Percentiles rank a stretch among this genome's conserved stretches.
These are phyloP conservation scores for Przewalskia tangutica DNA, from an alignment of 257 asterid genomes.

Conservation along the genomic window DNA sequence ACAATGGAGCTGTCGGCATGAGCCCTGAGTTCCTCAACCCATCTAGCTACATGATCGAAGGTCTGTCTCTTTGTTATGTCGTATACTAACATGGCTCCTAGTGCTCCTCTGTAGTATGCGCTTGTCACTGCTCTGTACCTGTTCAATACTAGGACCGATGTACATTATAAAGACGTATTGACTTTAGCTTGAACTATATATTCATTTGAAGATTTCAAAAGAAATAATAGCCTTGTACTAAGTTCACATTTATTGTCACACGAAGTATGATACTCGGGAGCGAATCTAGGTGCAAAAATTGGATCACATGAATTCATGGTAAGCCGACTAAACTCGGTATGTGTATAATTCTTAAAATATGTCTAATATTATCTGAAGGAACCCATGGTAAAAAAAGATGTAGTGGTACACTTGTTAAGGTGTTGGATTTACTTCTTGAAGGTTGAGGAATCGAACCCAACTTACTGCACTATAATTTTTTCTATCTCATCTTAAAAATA, in stretches of 20 bases:
- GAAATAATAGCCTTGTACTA: background rate
- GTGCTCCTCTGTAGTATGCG: constrained; percentile 80
- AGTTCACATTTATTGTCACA: background rate
- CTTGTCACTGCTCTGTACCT: constrained; percentile 82
- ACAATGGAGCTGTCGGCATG: constrained; percentile 56
- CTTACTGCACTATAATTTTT: no score
- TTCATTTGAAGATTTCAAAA: background rate
- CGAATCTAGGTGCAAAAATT: no score
- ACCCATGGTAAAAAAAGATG: no score
- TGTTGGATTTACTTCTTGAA: no score
- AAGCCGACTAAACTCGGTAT: no score
- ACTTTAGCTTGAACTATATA: background rate
- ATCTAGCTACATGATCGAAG: constrained; percentile 71
- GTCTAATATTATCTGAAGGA: no score
- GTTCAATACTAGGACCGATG: constrained; percentile 5
- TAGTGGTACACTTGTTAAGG: no score
- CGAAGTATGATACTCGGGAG: background rate
- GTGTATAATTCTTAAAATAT: no score
- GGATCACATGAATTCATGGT: no score
- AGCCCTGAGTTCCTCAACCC: constrained; percentile 47
- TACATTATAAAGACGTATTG: background rate
- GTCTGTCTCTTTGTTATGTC: constrained; percentile 63
- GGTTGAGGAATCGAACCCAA: no score
- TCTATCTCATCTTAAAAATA: no score
- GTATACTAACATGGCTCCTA: constrained; percentile 76